phyloP scores from a whole-genome alignment of 2,329 filamentous ascomycete species.

The Dactylellina drechsleri region DNA sequence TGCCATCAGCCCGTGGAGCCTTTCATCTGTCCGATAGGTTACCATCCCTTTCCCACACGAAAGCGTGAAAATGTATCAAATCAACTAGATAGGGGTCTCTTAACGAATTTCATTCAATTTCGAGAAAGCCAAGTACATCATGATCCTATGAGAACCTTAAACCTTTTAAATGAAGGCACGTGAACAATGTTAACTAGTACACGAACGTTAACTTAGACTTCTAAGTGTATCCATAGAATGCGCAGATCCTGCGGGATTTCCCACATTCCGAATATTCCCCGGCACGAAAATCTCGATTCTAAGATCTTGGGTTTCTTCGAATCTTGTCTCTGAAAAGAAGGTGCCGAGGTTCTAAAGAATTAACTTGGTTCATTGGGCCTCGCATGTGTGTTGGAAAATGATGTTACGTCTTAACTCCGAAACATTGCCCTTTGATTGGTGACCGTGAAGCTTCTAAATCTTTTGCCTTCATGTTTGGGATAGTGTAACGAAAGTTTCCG shows the following conservation, averaged over 20 bases:
- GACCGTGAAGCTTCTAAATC: no score
- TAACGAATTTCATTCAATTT: no score
- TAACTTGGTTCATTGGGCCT: neutral
- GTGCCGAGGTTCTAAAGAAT: neutral
- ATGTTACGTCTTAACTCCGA: constrained; percentile 45
- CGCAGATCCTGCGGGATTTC: constrained; percentile 35
- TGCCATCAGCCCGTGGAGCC: constrained; percentile 9
- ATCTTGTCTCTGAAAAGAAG: neutral
- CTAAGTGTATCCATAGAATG: constrained; percentile 11
- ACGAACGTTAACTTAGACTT: constrained; percentile 22
- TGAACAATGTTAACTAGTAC: constrained; percentile 5
- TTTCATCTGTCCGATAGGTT: constrained; percentile 12
- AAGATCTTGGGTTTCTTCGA: neutral
- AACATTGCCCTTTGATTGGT: neutral
- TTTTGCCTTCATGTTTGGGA: no score
- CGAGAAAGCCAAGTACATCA: no score
- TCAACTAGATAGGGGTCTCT: no score
- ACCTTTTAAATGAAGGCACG: neutral
- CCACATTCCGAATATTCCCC: neutral
- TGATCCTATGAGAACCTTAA: neutral
- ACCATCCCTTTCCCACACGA: neutral
- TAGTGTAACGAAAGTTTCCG: no score
- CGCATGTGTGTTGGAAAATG: constrained; percentile 40
- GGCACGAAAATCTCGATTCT: no score
- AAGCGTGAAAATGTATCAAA: no score